These are phyloP conservation scores for Saccharomyces mikatae DNA, from an alignment of 805 yeast species.

Conservation along the genomic window DNA sequence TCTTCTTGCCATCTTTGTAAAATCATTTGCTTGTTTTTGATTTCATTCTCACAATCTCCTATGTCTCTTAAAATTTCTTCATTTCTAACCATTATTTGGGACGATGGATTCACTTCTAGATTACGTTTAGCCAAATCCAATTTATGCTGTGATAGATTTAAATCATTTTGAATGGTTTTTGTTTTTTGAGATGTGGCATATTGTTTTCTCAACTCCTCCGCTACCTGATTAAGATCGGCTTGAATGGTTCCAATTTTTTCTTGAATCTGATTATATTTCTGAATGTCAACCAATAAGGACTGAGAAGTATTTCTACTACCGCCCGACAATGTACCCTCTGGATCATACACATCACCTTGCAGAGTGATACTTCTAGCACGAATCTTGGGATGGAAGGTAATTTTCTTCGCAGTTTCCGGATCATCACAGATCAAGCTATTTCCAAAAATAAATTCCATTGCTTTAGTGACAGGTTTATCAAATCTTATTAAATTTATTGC, in stretches of 20 bases:
- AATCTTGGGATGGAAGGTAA: conserved; percentile 80
- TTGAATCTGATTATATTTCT: conserved; percentile 46
- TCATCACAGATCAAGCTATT: conserved; percentile 79
- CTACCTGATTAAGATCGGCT: conserved; percentile 35
- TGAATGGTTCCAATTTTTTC: conserved; percentile 36
- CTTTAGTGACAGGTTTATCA: conserved; percentile 59
- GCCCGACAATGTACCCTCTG: conserved; percentile 91
- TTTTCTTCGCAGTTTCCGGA: conserved; percentile 77
- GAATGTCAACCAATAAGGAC: conserved; percentile 57
- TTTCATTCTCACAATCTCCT: conserved; percentile 31
- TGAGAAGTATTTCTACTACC: conserved; percentile 67
- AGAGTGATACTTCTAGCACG: conserved; percentile 77
- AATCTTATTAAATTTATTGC: conserved; percentile 77
- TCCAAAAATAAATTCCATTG: conserved; percentile 91
- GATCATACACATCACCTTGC: conserved; percentile 93
- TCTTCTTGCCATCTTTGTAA: conserved; percentile 34
- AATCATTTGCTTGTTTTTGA: conserved; percentile 31
- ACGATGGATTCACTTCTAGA: conserved; percentile 47
- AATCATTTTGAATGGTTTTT: conserved; percentile 47
- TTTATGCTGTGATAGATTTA: conserved; percentile 52
- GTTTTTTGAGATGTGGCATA: conserved; percentile 42
- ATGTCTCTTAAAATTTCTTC: conserved; percentile 42
- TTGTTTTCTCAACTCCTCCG: conserved; percentile 36
- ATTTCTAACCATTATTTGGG: conserved; percentile 45
- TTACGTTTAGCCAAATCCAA: conserved; percentile 47